Conservation (phyloP, 1,139 yeast genomes). For the Geotrichum australiense region DNA sequence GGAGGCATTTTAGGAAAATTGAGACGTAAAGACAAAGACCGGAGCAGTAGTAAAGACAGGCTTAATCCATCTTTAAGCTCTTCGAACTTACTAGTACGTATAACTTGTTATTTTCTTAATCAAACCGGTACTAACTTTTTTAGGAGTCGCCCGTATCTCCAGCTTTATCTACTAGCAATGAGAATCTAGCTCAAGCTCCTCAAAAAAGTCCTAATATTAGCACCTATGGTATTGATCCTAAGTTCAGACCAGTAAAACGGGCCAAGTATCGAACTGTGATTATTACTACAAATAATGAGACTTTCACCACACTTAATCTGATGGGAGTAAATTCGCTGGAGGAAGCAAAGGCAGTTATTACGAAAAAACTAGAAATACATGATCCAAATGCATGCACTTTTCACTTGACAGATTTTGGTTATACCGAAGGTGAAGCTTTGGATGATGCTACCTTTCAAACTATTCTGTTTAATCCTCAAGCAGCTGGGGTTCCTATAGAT, state of each 20-base stretch:
- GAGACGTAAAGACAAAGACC: constrained; percentile 16
- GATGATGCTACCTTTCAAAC: constrained; percentile 45
- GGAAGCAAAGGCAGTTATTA: constrained; percentile 38
- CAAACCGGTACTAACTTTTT: not conserved
- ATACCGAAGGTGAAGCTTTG: constrained; percentile 56
- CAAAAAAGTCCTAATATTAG: not conserved
- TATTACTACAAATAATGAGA: constrained; percentile 52
- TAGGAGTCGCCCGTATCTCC: constrained; percentile 18
- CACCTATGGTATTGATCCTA: constrained; percentile 6
- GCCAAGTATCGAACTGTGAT: constrained; percentile 37
- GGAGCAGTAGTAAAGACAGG: constrained; percentile 7
- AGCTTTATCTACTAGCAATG: constrained; percentile 4
- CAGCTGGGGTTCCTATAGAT: constrained; percentile 21
- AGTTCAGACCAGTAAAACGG: constrained; percentile 9
- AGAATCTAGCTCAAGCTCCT: not conserved
- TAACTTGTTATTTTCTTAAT: not conserved
- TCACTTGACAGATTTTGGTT: constrained; percentile 67
- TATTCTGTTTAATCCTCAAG: constrained; percentile 19
- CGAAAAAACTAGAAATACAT: constrained; percentile 39
- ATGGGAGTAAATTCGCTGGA: constrained; percentile 32
- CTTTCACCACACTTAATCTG: constrained; percentile 45
- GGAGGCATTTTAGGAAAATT: constrained; percentile 17
- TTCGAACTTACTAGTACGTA: constrained; percentile 15
- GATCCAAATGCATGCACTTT: constrained; percentile 42
- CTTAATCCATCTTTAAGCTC: constrained; percentile 15